A percentile compares a stretch with the other conserved stretches of the same genome.
Conservation (phyloP, 371 early-diverging fungal genomes). For the Apophysomyces ossiformis region DNA sequence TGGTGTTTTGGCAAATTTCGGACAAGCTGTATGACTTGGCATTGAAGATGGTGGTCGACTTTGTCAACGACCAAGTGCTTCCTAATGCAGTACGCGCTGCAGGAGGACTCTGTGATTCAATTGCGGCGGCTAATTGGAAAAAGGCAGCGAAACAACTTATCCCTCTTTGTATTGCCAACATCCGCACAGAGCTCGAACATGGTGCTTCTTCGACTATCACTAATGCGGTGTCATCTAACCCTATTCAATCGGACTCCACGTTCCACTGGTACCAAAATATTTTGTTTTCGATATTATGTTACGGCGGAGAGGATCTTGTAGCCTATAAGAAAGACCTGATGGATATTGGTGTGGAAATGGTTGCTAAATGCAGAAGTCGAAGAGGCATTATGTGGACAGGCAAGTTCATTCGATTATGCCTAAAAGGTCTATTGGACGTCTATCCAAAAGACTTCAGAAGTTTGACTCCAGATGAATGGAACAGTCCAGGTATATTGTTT, state of each 20-base stretch:
- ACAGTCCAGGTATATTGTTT: slow-evolving; percentile 45
- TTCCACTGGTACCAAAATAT: slow-evolving; percentile 83
- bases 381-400: slow-evolving; percentile 78
- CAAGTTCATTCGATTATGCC: slow-evolving; percentile 54
- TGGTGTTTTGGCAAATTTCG: slow-evolving; percentile 70
- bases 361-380: slow-evolving; percentile 63
- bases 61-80: slow-evolving; percentile 62
- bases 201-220: slow-evolving; percentile 69
- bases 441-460: slow-evolving; percentile 63
- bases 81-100: slow-evolving; percentile 75
- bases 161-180: slow-evolving; percentile 62
- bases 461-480: slow-evolving; percentile 56
- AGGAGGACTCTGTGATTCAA: slow-evolving; percentile 57
- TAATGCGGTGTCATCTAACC: slow-evolving; percentile 56
- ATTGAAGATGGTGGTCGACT: slow-evolving; percentile 62
- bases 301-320: slow-evolving; percentile 60
- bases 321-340: slow-evolving; percentile 57
- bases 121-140: slow-evolving; percentile 49
- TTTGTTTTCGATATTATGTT: slow-evolving; percentile 54
- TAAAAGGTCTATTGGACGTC: slow-evolving; percentile 50
- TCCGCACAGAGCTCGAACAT: slow-evolving; percentile 69
- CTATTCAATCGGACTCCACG: slow-evolving; percentile 69
- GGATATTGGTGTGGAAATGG: slow-evolving; percentile 52
- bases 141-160: slow-evolving; percentile 63
- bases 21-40: slow-evolving; percentile 67